Conservation (phyloP, 495 filamentous ascomycete genomes). For the Podospora anserina region DNA sequence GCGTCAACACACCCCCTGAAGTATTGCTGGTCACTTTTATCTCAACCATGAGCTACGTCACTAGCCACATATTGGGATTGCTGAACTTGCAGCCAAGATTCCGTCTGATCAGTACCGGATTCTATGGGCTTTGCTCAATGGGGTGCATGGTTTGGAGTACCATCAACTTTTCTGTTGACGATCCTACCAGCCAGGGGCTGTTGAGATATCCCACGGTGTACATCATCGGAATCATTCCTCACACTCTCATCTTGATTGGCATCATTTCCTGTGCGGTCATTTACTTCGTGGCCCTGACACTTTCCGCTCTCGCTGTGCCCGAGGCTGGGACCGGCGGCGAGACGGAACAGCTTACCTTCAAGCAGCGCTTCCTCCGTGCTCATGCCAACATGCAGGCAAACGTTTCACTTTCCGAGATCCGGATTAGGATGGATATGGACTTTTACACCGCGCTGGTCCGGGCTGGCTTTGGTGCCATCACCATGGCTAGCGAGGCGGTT, state of each 20-base stretch:
- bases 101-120: constrained; percentile 75
- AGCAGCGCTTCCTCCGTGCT: constrained; percentile 56
- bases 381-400: constrained; percentile 91
- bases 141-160: constrained; percentile 69
- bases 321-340: constrained; percentile 21
- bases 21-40: constrained; percentile 81
- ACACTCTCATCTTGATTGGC: constrained; percentile 75
- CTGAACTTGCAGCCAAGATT: constrained; percentile 72
- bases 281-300: constrained; percentile 68
- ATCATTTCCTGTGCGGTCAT: constrained; percentile 71
- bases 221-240: constrained; percentile 91
- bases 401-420: constrained; percentile 72
- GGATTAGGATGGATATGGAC: constrained; percentile 80
- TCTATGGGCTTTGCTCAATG: constrained; percentile 92
- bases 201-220: constrained; percentile 89
- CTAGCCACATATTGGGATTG: constrained; percentile 76
- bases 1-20: constrained; percentile 81
- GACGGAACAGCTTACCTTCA: constrained; percentile 31
- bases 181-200: constrained; percentile 44
- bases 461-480: constrained; percentile 79
- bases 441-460: constrained; percentile 90
- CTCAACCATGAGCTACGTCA: constrained; percentile 85
- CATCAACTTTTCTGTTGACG: constrained; percentile 54
- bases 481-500: constrained; percentile 90
- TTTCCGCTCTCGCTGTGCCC: constrained; percentile 68